phyloP scores from a whole-genome alignment of 2,329 filamentous ascomycete genomes.

The Ophiostoma perfectum region DNA sequence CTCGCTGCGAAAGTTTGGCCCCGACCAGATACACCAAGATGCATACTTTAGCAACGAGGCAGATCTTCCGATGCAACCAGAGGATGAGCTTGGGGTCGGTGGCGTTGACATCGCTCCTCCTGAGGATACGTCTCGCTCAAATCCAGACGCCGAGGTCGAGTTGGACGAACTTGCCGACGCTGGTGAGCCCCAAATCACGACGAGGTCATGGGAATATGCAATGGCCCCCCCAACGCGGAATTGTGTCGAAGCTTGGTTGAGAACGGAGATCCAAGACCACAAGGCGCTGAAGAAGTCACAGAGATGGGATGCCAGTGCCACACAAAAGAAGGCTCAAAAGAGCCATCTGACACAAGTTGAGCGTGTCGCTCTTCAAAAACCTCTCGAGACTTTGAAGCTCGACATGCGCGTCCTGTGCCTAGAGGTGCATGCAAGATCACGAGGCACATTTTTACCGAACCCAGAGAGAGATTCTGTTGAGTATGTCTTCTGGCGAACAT shows the following conservation, averaged over 20 bases:
- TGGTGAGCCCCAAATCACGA: not conserved
- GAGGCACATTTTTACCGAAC: conserved; percentile 75
- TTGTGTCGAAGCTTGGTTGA: conserved; percentile 67
- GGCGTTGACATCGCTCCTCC: not conserved
- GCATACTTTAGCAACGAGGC: conserved; percentile 78
- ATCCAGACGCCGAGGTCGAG: not conserved
- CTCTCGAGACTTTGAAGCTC: conserved; percentile 39
- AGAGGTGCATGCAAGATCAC: conserved; percentile 85
- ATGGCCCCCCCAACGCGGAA: conserved; percentile 61
- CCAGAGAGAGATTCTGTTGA: conserved; percentile 85
- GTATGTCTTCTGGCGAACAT: conserved; percentile 85
- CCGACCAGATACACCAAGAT: conserved; percentile 73
- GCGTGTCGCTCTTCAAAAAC: not conserved
- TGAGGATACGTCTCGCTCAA: not conserved
- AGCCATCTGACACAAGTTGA: conserved; percentile 13
- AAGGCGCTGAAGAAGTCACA: conserved; percentile 25
- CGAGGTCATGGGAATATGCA: conserved; percentile 64
- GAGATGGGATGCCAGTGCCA: not conserved
- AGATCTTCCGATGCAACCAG: conserved; percentile 59
- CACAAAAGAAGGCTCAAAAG: conserved; percentile 4
- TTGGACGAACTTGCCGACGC: not conserved
- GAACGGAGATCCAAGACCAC: conserved; percentile 33
- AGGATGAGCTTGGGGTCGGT: not conserved
- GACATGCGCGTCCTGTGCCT: conserved; percentile 98
- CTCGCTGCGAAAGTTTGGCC: conserved; percentile 31